These are phyloP conservation scores for Dactylellina leptospora DNA, from an alignment of 2,329 filamentous ascomycete genomes.

Conservation along the genomic window DNA sequence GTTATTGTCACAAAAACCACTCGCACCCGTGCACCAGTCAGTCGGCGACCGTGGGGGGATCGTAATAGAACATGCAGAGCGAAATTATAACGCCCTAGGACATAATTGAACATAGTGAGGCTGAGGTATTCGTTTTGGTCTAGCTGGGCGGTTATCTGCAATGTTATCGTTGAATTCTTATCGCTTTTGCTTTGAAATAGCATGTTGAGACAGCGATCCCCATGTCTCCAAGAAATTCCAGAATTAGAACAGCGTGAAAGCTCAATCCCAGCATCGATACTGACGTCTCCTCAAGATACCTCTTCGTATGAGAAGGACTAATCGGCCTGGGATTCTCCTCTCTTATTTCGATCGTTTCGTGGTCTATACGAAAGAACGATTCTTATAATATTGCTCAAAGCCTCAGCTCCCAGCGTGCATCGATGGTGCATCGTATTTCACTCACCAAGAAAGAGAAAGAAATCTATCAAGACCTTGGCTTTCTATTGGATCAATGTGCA, in stretches of 20 bases:
- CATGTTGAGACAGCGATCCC: neutral
- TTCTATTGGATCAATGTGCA: too few species aligned
- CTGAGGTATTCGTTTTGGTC: conserved; percentile 21
- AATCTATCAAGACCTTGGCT: conserved; percentile 31
- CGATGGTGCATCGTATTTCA: neutral
- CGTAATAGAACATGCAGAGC: too few species aligned
- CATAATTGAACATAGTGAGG: conserved; percentile 14
- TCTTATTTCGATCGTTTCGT: neutral
- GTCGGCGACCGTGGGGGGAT: too few species aligned
- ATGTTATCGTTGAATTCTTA: conserved; percentile 27
- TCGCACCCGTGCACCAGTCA: too few species aligned
- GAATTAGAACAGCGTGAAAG: too few species aligned
- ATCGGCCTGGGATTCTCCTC: neutral
- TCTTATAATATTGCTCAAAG: neutral
- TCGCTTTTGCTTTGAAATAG: neutral
- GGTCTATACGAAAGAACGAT: neutral
- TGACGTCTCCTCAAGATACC: neutral
- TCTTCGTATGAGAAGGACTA: neutral
- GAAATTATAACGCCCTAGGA: too few species aligned
- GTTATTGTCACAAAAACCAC: too few species aligned
- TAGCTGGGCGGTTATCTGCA: conserved; percentile 29
- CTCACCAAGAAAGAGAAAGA: conserved; percentile 3
- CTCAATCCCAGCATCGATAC: too few species aligned
- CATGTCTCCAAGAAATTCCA: too few species aligned
- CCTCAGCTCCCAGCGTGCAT: neutral